phyloP scores from a whole-genome alignment of 1,284 basidiomycete species.

The Naganishia sp. region DNA sequence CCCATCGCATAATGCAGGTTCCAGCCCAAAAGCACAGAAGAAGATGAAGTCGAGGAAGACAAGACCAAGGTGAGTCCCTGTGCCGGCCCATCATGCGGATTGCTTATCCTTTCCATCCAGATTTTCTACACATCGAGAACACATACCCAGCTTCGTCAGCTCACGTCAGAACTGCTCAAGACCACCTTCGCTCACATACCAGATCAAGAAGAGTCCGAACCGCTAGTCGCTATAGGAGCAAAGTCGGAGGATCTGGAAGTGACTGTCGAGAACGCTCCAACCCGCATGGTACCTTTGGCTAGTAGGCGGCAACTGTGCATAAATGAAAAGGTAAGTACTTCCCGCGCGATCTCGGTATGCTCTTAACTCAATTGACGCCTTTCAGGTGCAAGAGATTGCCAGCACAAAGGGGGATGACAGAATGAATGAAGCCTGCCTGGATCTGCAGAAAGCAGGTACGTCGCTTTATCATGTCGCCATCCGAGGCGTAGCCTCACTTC shows the following conservation, averaged over 20 bases:
- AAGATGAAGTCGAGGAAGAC: slow-evolving; percentile 51
- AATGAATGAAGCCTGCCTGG: slow-evolving; percentile 88
- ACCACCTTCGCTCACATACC: slow-evolving; percentile 47
- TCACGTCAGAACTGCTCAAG: slow-evolving; percentile 80
- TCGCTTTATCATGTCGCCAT: neutral
- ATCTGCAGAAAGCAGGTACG: slow-evolving; percentile 72
- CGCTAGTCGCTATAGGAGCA: neutral
- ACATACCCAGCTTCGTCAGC: slow-evolving; percentile 90
- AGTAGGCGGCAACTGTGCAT: slow-evolving; percentile 94
- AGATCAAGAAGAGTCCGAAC: slow-evolving; percentile 11
- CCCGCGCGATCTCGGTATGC: neutral
- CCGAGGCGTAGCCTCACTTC: neutral
- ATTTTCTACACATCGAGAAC: slow-evolving; percentile 93
- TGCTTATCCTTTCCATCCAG: slow-evolving; percentile 39
- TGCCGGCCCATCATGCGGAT: slow-evolving; percentile 33
- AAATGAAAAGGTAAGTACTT: slow-evolving; percentile 68
- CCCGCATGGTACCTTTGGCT: slow-evolving; percentile 74
- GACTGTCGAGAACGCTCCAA: slow-evolving; percentile 27
- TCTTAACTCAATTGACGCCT: neutral
- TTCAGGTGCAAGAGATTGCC: slow-evolving; percentile 41
- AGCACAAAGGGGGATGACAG: slow-evolving; percentile 63
- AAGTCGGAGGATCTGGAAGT: neutral
- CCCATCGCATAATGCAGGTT: neutral
- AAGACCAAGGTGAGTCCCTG: slow-evolving; percentile 47
- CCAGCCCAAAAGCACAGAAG: slow-evolving; percentile 34